Base-by-base conservation (phyloP, 345 rosid genomes). In the Eucalyptus marginata region DNA sequence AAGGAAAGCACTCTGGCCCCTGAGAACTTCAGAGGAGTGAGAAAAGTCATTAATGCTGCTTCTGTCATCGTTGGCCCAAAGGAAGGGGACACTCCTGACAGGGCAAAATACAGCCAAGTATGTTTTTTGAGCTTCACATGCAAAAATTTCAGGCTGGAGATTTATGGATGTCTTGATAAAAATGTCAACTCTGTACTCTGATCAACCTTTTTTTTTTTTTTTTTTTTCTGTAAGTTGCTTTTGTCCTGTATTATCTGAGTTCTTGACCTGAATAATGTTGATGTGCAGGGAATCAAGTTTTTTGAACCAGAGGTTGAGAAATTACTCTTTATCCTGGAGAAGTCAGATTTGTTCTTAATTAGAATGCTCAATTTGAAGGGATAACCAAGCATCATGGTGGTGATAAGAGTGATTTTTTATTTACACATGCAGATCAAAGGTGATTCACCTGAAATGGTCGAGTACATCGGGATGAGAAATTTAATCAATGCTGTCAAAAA, bases 1-100 rank as follows among this genome's bases (percentile, higher is more conserved):
- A 96, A 94, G 89, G 98, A 93, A 87, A 94, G 92, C 87, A 95
- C 98, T 31, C 76, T 97, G 88, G 90, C 81, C 40, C 95, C 96
- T 50, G 94, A 94, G 87, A 92, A 93, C 93, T 97, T 97, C 89
- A 96, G 93, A 94, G 98, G 97, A 91, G 98, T 97, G 89, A 95
- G 93, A 86, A 96, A 95, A 94, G 98, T 96, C 89, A 95, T 96
- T 68, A 96, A 95, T 92, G 97, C 96, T 79, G 95, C 91, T 90
- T 96, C 99, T 85, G 98, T 96, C 85, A 96, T 97, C n/a, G 95
- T 97, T 40, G 99, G 99, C 68, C 99, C 99, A 36, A 97, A 97
- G 93, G 99, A 97, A 94, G 99, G 99, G 80, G 99, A 97, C 93
- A 97, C 99, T 87, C 97, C 99, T 44, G 97, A 97, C 86, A 94